These are phyloP conservation scores for Polychaeton citri DNA, from an alignment of 2,329 filamentous ascomycete genomes.

Conservation along the genomic window DNA sequence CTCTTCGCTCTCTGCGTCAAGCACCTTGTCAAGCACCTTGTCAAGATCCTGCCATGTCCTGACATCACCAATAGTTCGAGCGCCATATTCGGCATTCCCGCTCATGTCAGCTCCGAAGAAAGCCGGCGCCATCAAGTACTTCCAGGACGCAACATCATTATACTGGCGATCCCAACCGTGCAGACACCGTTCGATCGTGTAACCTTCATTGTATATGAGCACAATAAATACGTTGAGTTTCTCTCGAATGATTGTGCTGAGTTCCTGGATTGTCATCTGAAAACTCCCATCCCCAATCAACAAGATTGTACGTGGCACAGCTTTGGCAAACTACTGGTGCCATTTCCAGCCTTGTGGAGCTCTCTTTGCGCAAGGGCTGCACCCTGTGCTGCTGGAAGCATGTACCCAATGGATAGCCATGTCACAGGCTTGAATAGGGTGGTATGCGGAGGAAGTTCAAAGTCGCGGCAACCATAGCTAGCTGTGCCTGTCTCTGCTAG, in stretches of 20 bases:
- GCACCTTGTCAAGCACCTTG: slow-evolving; percentile 51
- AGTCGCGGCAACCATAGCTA: slow-evolving; percentile 81
- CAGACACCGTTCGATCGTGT: slow-evolving; percentile 79
- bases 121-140: slow-evolving; percentile 49
- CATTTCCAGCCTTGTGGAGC: slow-evolving; percentile 14
- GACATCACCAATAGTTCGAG: slow-evolving; percentile 22
- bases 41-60: slow-evolving; percentile 58
- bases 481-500: slow-evolving; percentile 80
- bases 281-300: slow-evolving; percentile 85
- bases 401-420: slow-evolving; percentile 55
- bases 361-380: slow-evolving; percentile 67
- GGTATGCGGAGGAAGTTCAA: slow-evolving; percentile 64
- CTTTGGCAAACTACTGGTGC: too few relatives aligned
- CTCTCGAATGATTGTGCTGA: slow-evolving; percentile 71
- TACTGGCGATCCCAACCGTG: slow-evolving; percentile 53
- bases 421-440: slow-evolving; percentile 69
- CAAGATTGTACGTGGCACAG: slow-evolving; percentile 52
- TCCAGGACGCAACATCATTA: slow-evolving; percentile 70
- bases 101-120: slow-evolving; percentile 52
- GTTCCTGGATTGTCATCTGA: slow-evolving; percentile 71
- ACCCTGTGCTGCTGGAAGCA: slow-evolving; percentile 48
- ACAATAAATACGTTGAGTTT: slow-evolving; percentile 56
- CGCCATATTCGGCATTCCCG: slow-evolving; percentile 45
- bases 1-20: slow-evolving; percentile 33
- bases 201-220: slow-evolving; percentile 76